These are phyloP conservation scores for Akanthomyces lecanii DNA, from an alignment of 2,329 filamentous ascomycete species.

Conservation along the genomic window DNA sequence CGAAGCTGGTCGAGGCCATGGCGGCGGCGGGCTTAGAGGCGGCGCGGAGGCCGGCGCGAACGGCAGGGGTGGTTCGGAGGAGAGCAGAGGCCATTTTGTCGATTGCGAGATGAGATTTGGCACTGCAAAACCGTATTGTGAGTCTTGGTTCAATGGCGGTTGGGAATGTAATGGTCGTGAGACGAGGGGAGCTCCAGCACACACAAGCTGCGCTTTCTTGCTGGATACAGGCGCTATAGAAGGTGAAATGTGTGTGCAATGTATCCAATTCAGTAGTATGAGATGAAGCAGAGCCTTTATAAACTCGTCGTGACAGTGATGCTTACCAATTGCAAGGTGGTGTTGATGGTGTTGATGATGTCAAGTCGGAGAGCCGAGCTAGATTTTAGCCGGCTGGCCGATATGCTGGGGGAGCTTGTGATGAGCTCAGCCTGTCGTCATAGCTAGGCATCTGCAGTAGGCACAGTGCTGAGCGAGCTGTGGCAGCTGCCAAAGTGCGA, in stretches of 20 bases:
- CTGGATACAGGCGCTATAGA: constrained; percentile 11
- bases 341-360: constrained; percentile 12
- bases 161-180: background rate
- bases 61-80: constrained; percentile 63
- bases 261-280: background rate
- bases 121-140: background rate
- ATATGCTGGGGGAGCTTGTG: constrained; percentile 6
- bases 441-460: background rate
- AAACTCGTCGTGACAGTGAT: background rate
- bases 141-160: background rate
- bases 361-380: constrained; percentile 17
- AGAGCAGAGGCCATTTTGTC: constrained; percentile 69
- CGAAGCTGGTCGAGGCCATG: constrained; percentile 70
- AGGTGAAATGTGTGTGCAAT: background rate
- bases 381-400: constrained; percentile 2
- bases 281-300: background rate
- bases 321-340: constrained; percentile 18
- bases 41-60: constrained; percentile 68
- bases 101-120: constrained; percentile 3
- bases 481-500: too few species aligned
- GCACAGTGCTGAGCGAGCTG: background rate
- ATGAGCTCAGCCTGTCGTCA: constrained; percentile 18
- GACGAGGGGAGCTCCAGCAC: background rate
- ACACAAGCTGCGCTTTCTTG: constrained; percentile 22
- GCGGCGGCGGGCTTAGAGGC: constrained; percentile 58